Conservation (phyloP, 768 basidiomycete genomes). For the Auriscalpium microsporum region DNA sequence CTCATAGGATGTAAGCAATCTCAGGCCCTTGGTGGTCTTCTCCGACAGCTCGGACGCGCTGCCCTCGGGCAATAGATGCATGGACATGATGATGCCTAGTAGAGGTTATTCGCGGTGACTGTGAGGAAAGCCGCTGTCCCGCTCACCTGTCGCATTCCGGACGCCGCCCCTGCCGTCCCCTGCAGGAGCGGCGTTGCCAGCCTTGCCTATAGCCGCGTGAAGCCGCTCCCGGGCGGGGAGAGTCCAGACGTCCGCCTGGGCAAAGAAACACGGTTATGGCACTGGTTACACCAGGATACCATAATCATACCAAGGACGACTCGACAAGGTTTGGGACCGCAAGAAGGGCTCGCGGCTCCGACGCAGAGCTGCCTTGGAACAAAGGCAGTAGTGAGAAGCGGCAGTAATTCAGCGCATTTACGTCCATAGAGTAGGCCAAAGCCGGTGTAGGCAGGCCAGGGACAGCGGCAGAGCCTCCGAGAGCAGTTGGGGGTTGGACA, state of each 20-base stretch:
- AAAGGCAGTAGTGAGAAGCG: conserved; percentile 56
- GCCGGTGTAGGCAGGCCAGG: conserved; percentile 41
- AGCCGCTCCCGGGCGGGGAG: conserved; percentile 60
- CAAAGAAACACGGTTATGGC: background rate
- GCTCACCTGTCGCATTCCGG: conserved; percentile 45
- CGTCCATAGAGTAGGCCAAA: conserved; percentile 65
- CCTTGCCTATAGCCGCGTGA: conserved; percentile 79
- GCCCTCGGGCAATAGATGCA: conserved; percentile 46
- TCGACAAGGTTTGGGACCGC: conserved; percentile 87
- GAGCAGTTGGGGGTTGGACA: conserved; percentile 33
- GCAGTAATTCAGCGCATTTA: conserved; percentile 93
- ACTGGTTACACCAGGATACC: background rate
- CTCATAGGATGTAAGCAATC: conserved; percentile 74
- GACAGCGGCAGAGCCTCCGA: conserved; percentile 45
- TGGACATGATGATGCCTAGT: conserved; percentile 82
- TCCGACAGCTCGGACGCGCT: background rate
- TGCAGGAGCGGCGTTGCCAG: conserved; percentile 20
- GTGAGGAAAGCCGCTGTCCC: no score
- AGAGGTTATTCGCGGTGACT: background rate
- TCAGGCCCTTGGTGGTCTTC: conserved; percentile 35
- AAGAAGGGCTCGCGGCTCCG: conserved; percentile 37
- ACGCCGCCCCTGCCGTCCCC: conserved; percentile 43
- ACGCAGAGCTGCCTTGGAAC: background rate
- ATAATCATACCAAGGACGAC: conserved; percentile 58
- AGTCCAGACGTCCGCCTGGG: conserved; percentile 81